Conservation (phyloP, 305 asterid genomes). For the Petunia hybrid region DNA sequence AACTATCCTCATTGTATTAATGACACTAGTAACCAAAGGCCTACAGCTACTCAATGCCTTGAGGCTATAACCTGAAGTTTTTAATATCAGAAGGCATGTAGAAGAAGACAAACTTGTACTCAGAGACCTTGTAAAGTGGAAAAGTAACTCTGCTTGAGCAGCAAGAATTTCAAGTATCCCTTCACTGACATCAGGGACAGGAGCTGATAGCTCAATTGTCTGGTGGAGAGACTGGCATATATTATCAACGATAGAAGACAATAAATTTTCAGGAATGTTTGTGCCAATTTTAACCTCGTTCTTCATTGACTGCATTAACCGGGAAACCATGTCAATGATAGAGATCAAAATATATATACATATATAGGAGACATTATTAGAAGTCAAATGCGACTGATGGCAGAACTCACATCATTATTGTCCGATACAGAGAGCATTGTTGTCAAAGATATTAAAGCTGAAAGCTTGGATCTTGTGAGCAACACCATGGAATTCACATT, state of each 20-base stretch:
- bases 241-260: constrained; percentile 63
- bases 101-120: constrained; percentile 49
- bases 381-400: constrained; percentile 28
- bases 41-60: constrained; percentile 62
- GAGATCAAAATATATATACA: not conserved
- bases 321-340: constrained; percentile 34
- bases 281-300: constrained; percentile 52
- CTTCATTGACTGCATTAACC: constrained; percentile 63
- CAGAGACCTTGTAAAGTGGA: constrained; percentile 60
- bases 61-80: constrained; percentile 75
- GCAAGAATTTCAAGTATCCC: constrained; percentile 68
- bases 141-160: constrained; percentile 80
- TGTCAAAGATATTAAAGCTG: constrained; percentile 77
- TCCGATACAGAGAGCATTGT: constrained; percentile 53
- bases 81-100: constrained; percentile 58
- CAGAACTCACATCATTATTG: constrained; percentile 28
- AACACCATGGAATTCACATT: constrained; percentile 65
- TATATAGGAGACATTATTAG: not conserved
- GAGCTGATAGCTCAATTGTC: constrained; percentile 61
- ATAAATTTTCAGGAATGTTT: constrained; percentile 63
- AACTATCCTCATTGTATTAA: constrained; percentile 54
- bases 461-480: constrained; percentile 69
- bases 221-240: constrained; percentile 65
- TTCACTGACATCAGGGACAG: constrained; percentile 53
- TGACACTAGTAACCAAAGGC: constrained; percentile 51